Evolutionary conservation across 306 rosid species (phyloP).

Genomic region (Glycine tomentella): DNA sequence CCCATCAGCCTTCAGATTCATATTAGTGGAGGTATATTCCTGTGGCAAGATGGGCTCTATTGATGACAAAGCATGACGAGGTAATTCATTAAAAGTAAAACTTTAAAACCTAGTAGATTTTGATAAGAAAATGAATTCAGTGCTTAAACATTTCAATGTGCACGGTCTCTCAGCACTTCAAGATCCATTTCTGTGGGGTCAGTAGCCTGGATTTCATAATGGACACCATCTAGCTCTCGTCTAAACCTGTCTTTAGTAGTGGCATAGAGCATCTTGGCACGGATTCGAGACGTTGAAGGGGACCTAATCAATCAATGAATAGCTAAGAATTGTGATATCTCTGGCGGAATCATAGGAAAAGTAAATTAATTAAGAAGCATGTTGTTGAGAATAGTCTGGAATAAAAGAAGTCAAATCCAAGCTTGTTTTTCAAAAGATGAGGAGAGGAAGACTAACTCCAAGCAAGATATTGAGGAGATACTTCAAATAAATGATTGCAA

Average conservation of each 20-base stretch:
- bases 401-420: neutral
- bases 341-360: conserved; percentile 20
- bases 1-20: conserved; percentile 52
- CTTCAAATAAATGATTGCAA: neutral
- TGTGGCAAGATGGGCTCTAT: conserved; percentile 45
- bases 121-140: conserved; percentile 35
- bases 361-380: neutral
- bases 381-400: neutral
- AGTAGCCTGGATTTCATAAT: conserved; percentile 97
- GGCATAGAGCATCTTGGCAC: conserved; percentile 95
- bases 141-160: conserved; percentile 62
- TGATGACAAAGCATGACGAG: conserved; percentile 40
- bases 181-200: conserved; percentile 98
- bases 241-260: conserved; percentile 85
- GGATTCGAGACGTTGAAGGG: conserved; percentile 83
- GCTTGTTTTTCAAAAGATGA: conserved; percentile 18
- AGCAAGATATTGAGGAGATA: conserved; percentile 16
- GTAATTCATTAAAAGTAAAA: conserved; percentile 41
- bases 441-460: conserved; percentile 7
- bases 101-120: conserved; percentile 23
- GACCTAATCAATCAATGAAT: conserved; percentile 61
- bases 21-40: conserved; percentile 46
- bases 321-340: conserved; percentile 35
- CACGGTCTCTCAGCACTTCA: conserved; percentile 87
- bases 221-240: conserved; percentile 90